These are phyloP conservation scores for Lizonia empirigonia DNA, from an alignment of 2,329 filamentous ascomycete genomes.

Conservation along the genomic window DNA sequence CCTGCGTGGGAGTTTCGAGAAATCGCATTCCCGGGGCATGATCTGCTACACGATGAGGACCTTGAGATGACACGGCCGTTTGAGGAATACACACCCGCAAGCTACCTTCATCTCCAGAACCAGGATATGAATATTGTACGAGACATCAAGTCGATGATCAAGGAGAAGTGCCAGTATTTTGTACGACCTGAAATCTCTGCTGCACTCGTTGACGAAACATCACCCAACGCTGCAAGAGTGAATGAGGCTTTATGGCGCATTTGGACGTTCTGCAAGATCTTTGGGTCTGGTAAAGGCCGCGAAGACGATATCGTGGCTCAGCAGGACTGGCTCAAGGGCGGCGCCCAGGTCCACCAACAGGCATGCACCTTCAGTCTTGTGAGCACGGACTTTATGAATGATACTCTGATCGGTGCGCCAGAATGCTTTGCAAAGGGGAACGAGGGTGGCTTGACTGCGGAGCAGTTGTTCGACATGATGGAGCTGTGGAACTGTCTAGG, in stretches of 20 bases:
- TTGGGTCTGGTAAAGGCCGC: constrained; percentile 62
- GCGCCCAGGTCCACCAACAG: constrained; percentile 56
- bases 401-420: constrained; percentile 61
- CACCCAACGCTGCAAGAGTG: constrained; percentile 56
- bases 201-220: constrained; percentile 57
- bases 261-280: constrained; percentile 69
- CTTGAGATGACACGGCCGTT: constrained; percentile 53
- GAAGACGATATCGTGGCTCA: constrained; percentile 65
- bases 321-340: constrained; percentile 67
- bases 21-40: constrained; percentile 59
- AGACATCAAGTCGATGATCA: constrained; percentile 61
- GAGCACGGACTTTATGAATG: constrained; percentile 58
- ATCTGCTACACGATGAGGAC: constrained; percentile 48
- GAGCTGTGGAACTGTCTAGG: constrained; percentile 68
- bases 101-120: constrained; percentile 59
- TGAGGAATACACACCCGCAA: constrained; percentile 59
- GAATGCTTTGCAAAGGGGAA: constrained; percentile 66
- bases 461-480: constrained; percentile 67
- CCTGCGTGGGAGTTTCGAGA: constrained; percentile 66
- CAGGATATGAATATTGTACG: constrained; percentile 60
- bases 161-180: constrained; percentile 60
- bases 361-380: constrained; percentile 54
- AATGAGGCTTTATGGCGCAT: constrained; percentile 69
- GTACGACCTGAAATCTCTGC: constrained; percentile 62
- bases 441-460: constrained; percentile 57